Evolutionary conservation across 768 basidiomycete genomes (phyloP), one percentile per base, ranked within the genome.

Genomic region (Lentinula boryana): DNA sequence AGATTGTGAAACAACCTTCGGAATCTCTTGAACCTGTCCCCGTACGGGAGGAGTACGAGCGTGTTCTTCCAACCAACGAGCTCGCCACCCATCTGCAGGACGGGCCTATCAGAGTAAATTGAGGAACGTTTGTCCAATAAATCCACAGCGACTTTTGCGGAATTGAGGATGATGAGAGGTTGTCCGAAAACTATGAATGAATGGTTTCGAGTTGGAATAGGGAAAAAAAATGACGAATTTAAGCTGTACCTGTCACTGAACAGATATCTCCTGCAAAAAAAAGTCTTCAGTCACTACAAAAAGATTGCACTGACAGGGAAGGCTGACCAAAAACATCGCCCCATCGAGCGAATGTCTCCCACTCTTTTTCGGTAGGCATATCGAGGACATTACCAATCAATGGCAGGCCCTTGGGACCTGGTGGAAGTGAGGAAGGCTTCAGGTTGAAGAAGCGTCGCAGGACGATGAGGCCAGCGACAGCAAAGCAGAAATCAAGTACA

Each of bases 61-160:
- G 80, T 79, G 58, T 83, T 80, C 61, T 82, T 83, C 83, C 83
- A 84, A 43, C 83, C 83, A 33, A 81, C 76, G 21, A 84, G 74
- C 64, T 83, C 80, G 33, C 81, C 83, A 36, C 76, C 82, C 82
- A 82, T 80, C 60, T 78, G 76, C 13, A 80, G 68, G 18, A 72
- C 69, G 0, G 87, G 86, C n/a, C 87, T 82, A 64, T 88, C 87
- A 18, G 86, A 87, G 68, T 87, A 88, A 46, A 82, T 78, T 31
- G 82, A 75, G 62, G 84, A 84, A 65, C 85, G 85, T 72, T 85
- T 86, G 69, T 88, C 85, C 53, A 88, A 75, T 73, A 88, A 77
- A 56, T 86, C 84, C 60, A 74, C 69, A 16, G 84, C 83, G 18
- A 75, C 65, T 66, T 77, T 75, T 21, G 74, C 75, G 10, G 78